Evolutionary conservation across 2,329 filamentous ascomycete species (phyloP), one percentile per base, ranked within the genome.

Genomic region (Fusarium oligoseptatum): DNA sequence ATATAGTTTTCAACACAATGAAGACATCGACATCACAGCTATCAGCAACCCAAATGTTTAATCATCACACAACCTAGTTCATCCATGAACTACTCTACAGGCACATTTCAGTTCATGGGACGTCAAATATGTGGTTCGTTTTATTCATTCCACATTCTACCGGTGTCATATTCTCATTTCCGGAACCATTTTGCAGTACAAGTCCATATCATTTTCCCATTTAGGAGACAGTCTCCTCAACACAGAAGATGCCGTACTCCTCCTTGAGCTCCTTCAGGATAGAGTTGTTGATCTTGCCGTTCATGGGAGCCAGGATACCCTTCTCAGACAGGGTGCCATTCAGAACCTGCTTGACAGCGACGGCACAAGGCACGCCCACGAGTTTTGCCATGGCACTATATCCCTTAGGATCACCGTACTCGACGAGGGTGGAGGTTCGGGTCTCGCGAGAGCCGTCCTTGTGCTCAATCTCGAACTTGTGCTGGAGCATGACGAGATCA

Each of bases 311-410:
- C 70, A 97, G 84, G 61, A 97, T 87, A 82, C 93, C 93, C 85
- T 90, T 93, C 82, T 94, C 88, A 56, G 85, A 88, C 71, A 95
- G 91, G 4, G 91, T 93, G 20, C 93, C 93, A 82, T 95, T 88
- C 43, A 96, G 88, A 27, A 97, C 92, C 86, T 93, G 90, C 87
- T 94, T 89, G 71, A 95, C 93, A 52, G 94, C 66, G 14, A 85
- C 84, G 60, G 81, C 84, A 68, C 84, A 86, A 6, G 93, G 93
- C 6, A 95, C 88, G 80, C 94, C 94, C 65, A 97, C 94, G 50
- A 95, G 84, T 83, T 92, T 93, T 55, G 94, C 94, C 95, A 98
- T 97, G 76, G 93, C 91, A 5, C 89, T 92, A 86, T 96, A 97
- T 37, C 93, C 93, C 76, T 90, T 88, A 67, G 93, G 92, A 79